These are phyloP conservation scores for Phyllosticta citribraziliensis DNA, from an alignment of 2,329 filamentous ascomycete genomes.

Conservation along the genomic window DNA sequence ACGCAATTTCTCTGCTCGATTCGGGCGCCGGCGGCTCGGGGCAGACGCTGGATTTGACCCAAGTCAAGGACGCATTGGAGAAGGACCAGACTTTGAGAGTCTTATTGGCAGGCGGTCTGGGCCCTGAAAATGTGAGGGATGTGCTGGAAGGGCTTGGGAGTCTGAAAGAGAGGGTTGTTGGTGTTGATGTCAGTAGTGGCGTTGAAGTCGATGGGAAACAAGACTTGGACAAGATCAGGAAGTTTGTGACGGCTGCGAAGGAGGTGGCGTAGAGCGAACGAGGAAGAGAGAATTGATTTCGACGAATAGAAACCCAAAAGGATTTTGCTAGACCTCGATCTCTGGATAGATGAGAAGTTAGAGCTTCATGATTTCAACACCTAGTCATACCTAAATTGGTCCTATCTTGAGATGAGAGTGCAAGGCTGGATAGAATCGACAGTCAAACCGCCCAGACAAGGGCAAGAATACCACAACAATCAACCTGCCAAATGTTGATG, in stretches of 20 bases:
- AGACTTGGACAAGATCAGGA: constrained; percentile 67
- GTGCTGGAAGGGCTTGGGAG: constrained; percentile 55
- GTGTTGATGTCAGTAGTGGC: constrained; percentile 89
- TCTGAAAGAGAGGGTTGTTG: constrained; percentile 55
- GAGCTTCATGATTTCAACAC: not conserved
- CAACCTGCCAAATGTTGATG: no score
- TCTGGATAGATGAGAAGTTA: no score
- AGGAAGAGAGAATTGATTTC: no score
- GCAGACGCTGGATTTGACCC: constrained; percentile 60
- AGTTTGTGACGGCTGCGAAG: constrained; percentile 66
- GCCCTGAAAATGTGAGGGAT: constrained; percentile 64
- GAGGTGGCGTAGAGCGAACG: not conserved
- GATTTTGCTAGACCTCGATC: not conserved
- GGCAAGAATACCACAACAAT: no score
- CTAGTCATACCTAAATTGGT: not conserved
- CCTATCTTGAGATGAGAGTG: not conserved
- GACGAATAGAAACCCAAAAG: not conserved
- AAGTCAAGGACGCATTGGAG: constrained; percentile 57
- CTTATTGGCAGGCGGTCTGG: constrained; percentile 76
- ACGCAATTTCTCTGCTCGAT: constrained; percentile 75
- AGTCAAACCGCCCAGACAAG: no score
- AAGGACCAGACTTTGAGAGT: constrained; percentile 62
- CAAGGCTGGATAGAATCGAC: no score
- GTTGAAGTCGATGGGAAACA: constrained; percentile 76
- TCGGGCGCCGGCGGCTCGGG: constrained; percentile 77